These are phyloP conservation scores for Solanum sparsipilum DNA, from an alignment of 257 asterid genomes.

Conservation along the genomic window DNA sequence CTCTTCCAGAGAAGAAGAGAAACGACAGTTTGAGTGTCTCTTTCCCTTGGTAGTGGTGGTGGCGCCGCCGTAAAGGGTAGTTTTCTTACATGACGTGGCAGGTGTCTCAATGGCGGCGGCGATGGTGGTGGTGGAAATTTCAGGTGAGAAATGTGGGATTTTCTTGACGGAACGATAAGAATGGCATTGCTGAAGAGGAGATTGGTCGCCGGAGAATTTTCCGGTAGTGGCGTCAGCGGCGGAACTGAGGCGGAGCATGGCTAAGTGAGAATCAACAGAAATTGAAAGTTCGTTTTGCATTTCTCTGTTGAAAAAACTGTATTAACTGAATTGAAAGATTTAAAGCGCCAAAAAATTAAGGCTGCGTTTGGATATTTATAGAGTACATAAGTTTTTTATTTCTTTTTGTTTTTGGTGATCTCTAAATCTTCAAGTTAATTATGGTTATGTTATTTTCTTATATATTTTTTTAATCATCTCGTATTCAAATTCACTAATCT, in stretches of 20 bases:
- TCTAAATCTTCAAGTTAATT: neutral
- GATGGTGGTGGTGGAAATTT: neutral
- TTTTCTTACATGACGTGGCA: neutral
- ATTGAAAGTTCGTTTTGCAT: neutral
- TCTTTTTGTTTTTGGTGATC: neutral
- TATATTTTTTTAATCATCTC: neutral
- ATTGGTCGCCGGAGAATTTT: neutral
- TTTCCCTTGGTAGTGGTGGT: neutral
- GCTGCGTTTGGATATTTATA: neutral
- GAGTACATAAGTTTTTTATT: neutral
- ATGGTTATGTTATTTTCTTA: neutral
- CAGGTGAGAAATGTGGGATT: neutral
- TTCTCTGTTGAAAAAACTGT: neutral
- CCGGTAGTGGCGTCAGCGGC: neutral
- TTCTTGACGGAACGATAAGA: neutral
- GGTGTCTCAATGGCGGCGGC: neutral
- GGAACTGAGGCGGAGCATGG: neutral
- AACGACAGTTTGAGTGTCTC: neutral
- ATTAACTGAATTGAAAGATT: neutral
- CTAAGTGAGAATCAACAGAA: neutral
- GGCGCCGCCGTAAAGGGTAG: neutral
- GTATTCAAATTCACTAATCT: neutral
- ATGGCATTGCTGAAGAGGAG: neutral
- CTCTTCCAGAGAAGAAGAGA: neutral
- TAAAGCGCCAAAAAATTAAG: neutral